These are phyloP conservation scores for Pseudotulostoma volvatum DNA, from an alignment of 495 filamentous ascomycete species.

Conservation along the genomic window DNA sequence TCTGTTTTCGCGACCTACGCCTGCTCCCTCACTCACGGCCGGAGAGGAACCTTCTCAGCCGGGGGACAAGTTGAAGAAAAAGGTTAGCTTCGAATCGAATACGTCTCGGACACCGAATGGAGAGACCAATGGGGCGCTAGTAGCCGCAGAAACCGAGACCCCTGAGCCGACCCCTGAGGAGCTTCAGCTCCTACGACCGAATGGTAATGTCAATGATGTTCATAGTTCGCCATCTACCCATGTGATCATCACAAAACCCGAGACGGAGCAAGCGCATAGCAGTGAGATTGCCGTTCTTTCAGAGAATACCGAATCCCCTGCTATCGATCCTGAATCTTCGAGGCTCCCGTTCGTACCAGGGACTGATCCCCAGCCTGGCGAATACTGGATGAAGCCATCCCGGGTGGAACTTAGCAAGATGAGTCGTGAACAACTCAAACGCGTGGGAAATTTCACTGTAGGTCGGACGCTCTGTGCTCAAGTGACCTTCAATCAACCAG, in stretches of 20 bases:
- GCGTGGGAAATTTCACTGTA: constrained; percentile 54
- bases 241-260: constrained; percentile 28
- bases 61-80: constrained; percentile 47
- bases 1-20: constrained; percentile 36
- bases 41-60: constrained; percentile 27
- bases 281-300: constrained; percentile 67
- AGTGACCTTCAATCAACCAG: constrained; percentile 62
- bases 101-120: constrained; percentile 10
- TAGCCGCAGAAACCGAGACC: constrained; percentile 29
- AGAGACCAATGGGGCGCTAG: constrained; percentile 27
- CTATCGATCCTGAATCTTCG: constrained; percentile 17
- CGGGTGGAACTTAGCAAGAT: constrained; percentile 54
- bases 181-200: constrained; percentile 47
- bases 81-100: constrained; percentile 73
- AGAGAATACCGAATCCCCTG: constrained; percentile 39
- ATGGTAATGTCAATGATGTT: constrained; percentile 30
- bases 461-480: constrained; percentile 66
- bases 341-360: constrained; percentile 19
- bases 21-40: constrained; percentile 30
- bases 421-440: constrained; percentile 54
- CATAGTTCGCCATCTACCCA: constrained; percentile 16
- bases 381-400: constrained; percentile 73
- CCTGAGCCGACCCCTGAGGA: constrained; percentile 47
- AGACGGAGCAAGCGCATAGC: constrained; percentile 57
- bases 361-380: constrained; percentile 44